Percentiles rank a stretch among this genome's conserved stretches.
These are phyloP conservation scores for Amanita fuliginea DNA, from an alignment of 768 basidiomycete genomes.

Conservation along the genomic window DNA sequence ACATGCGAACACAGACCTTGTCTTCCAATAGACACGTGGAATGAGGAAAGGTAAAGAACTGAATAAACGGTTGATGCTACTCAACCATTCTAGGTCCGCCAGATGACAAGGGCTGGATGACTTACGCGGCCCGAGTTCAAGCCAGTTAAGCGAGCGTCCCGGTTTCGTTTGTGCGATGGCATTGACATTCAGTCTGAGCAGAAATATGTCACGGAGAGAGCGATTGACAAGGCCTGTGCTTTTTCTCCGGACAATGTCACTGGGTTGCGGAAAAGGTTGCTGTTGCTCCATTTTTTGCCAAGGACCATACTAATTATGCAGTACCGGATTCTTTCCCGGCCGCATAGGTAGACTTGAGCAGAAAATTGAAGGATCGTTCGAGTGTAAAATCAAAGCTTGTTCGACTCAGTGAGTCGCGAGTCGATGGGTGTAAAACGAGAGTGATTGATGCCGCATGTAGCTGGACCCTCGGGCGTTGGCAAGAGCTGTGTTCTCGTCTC, in stretches of 20 bases:
- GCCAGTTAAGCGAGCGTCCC: conserved; percentile 24
- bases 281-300: conserved; percentile 22
- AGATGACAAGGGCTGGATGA: conserved; percentile 10
- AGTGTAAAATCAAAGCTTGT: conserved; percentile 48
- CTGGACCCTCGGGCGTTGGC: conserved; percentile 66
- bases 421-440: conserved; percentile 2
- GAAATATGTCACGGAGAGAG: conserved; percentile 17
- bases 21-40: background rate
- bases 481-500: conserved; percentile 71
- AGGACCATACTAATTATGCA: conserved; percentile 14
- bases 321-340: conserved; percentile 61
- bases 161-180: background rate
- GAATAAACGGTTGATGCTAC: background rate
- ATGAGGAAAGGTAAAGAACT: background rate
- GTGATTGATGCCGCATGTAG: conserved; percentile 23
- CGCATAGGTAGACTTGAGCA: conserved; percentile 44
- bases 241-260: conserved; percentile 39
- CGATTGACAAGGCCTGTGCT: conserved; percentile 33
- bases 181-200: background rate
- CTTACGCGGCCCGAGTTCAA: conserved; percentile 32
- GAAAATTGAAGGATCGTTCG: conserved; percentile 35
- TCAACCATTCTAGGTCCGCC: background rate
- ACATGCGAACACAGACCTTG: background rate
- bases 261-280: conserved; percentile 59
- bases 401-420: conserved; percentile 44